Base-by-base conservation (phyloP, 73 alveolate species). In the Tetrahymena thermophila region DNA sequence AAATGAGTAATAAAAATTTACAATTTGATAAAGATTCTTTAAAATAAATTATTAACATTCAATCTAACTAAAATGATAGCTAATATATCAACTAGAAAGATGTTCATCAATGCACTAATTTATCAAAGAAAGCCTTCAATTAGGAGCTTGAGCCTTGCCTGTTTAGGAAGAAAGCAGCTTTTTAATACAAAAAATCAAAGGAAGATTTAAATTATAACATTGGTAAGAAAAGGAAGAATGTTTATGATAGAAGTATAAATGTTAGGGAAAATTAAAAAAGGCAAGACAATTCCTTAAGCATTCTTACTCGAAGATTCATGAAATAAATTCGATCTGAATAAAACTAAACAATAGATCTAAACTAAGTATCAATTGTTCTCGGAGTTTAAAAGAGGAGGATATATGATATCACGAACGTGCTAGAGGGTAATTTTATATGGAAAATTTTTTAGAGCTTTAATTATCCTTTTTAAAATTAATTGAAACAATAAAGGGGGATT, bases 321-420 rank as follows among this genome's bases (percentile, higher is more conserved):
- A 34, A 25, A 31, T 37, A 43, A 31, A 94, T 94, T 34, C 43
- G 85, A 89, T 25, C 34, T 94, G 84, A 55, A 15, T 43, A 35
- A 25, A 6, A 42, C 35, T 35, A 94, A 55, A 31, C 56, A 10
- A 56, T 94, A 11, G 84, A 94, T 43, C 58, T 94, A 43, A 94
- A 94, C 83, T 56, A 40, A 31, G 96, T 43, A 5, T 85, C 84
- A 11, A 35, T 19, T 5, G 56, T 4, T 31, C 94, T 94, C 34
- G 44, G 58, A 7, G 96, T 94, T 23, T 28, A 94, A 34, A 94
- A 94, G 23, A 43, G 96, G 35, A 44, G 96, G 13, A 94, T 94
- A 89, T 94, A 94, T 55, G 96, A 94, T 31, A 94, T 94, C 6
- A 94, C 96, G 16, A 94, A 94, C 31, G 96, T 94, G 0, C 21